phyloP scores from a whole-genome alignment of 805 yeast genomes.

The Schwanniomyces polymorphus region DNA sequence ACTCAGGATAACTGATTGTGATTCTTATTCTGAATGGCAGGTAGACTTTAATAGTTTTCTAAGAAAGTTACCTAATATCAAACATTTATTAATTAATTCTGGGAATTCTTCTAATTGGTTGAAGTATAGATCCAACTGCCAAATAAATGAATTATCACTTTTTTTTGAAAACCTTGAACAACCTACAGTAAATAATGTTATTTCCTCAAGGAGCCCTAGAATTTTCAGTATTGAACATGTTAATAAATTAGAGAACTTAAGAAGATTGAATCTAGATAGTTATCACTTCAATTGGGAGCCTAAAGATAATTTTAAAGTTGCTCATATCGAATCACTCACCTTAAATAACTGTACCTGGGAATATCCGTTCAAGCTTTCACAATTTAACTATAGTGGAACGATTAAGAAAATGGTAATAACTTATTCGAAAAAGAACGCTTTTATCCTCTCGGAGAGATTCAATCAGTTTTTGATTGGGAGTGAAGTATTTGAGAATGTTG shows the following conservation, averaged over 20 bases:
- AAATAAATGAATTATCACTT: conserved; percentile 21
- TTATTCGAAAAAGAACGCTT: conserved; percentile 29
- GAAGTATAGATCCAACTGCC: conserved; percentile 27
- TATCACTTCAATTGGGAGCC: conserved; percentile 45
- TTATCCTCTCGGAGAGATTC: conserved; percentile 39
- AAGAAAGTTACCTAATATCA: conserved; percentile 19
- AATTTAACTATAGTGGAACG: conserved; percentile 27
- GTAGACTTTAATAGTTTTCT: conserved; percentile 22
- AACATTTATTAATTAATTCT: conserved; percentile 26
- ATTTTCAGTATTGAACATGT: conserved; percentile 48
- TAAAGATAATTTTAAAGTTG: conserved; percentile 14
- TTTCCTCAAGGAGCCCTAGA: conserved; percentile 14
- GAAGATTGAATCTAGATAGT: conserved; percentile 32
- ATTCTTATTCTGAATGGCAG: conserved; percentile 39
- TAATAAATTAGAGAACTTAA: conserved; percentile 30
- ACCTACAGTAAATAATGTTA: neutral
- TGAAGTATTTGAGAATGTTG: conserved; percentile 11
- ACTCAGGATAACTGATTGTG: conserved; percentile 28
- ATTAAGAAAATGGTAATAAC: conserved; percentile 21
- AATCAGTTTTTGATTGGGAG: conserved; percentile 17
- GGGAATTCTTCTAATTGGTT: conserved; percentile 42
- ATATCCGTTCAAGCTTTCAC: conserved; percentile 49
- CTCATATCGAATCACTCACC: conserved; percentile 21
- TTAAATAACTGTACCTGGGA: conserved; percentile 55
- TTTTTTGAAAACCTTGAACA: conserved; percentile 21